These are phyloP conservation scores for Coemansia aciculifera DNA, from an alignment of 192 early-diverging fungal species.

Conservation along the genomic window DNA sequence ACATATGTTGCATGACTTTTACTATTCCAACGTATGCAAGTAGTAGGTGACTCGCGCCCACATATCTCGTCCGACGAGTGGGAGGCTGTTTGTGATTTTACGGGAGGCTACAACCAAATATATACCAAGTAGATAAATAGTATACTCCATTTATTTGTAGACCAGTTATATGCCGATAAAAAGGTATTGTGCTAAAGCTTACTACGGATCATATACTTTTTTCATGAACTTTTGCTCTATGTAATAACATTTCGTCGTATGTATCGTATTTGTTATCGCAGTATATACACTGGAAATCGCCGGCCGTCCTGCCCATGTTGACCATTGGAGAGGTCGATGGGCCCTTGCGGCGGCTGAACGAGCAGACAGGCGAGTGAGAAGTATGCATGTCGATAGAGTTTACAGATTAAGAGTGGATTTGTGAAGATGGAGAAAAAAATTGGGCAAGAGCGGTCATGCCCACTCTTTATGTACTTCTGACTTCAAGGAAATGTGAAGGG, in stretches of 20 bases:
- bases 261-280: constrained; percentile 15
- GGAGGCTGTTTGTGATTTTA: constrained; percentile 76
- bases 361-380: neutral
- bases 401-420: no score
- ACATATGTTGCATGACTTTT: no score
- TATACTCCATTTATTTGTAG: neutral
- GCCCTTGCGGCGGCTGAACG: neutral
- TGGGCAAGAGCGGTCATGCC: no score
- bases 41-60: constrained; percentile 66
- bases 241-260: neutral
- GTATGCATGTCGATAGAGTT: neutral
- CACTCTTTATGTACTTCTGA: no score
- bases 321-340: neutral
- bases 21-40: constrained; percentile 75
- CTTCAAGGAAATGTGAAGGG: no score
- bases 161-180: neutral
- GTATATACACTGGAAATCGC: constrained; percentile 6
- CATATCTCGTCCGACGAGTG: constrained; percentile 81
- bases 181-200: no score
- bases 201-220: no score
- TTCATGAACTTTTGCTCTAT: no score
- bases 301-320: neutral
- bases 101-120: constrained; percentile 22
- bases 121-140: neutral
- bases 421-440: constrained; percentile 2